phyloP scores from a whole-genome alignment of 1,284 basidiomycete species.

The Pholiota adiposa region DNA sequence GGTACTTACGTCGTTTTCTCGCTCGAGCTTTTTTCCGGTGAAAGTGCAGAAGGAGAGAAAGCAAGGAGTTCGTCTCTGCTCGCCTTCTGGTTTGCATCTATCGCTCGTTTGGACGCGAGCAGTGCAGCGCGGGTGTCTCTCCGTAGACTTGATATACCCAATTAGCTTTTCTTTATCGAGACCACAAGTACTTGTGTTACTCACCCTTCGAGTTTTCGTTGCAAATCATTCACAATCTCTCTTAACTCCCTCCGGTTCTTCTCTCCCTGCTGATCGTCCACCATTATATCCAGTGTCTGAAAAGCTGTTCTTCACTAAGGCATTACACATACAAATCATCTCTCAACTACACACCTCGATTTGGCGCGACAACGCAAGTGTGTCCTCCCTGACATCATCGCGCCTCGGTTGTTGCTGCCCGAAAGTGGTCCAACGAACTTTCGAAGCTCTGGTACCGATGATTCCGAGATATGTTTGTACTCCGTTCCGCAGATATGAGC shows the following conservation, averaged over 20 bases:
- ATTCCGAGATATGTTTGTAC: slow-evolving; percentile 67
- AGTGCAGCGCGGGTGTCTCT: slow-evolving; percentile 70
- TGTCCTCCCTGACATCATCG: not conserved
- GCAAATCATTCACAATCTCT: slow-evolving; percentile 52
- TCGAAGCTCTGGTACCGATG: slow-evolving; percentile 77
- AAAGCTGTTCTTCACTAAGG: slow-evolving; percentile 18
- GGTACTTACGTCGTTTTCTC: slow-evolving; percentile 31
- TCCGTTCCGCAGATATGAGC: slow-evolving; percentile 57
- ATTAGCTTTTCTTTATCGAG: slow-evolving; percentile 3
- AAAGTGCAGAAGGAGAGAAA: slow-evolving; percentile 42
- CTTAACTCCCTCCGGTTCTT: slow-evolving; percentile 56
- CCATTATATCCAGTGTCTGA: slow-evolving; percentile 65
- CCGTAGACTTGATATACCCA: slow-evolving; percentile 48
- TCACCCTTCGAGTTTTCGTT: slow-evolving; percentile 52
- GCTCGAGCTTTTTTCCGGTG: slow-evolving; percentile 42
- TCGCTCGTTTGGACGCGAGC: slow-evolving; percentile 69
- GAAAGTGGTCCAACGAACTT: slow-evolving; percentile 33
- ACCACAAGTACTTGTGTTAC: slow-evolving; percentile 24
- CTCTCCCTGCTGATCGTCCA: slow-evolving; percentile 69
- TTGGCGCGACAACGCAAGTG: slow-evolving; percentile 48
- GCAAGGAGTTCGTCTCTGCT: slow-evolving; percentile 68
- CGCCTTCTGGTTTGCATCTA: slow-evolving; percentile 64
- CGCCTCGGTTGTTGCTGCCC: not conserved
- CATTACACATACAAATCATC: slow-evolving; percentile 5
- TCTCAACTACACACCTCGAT: slow-evolving; percentile 64